A percentile compares a stretch with the other conserved stretches of the same genome.
Evolutionary conservation across 2,329 filamentous ascomycete species (phyloP).

Genomic region (Colletotrichum gloeosporioides): DNA sequence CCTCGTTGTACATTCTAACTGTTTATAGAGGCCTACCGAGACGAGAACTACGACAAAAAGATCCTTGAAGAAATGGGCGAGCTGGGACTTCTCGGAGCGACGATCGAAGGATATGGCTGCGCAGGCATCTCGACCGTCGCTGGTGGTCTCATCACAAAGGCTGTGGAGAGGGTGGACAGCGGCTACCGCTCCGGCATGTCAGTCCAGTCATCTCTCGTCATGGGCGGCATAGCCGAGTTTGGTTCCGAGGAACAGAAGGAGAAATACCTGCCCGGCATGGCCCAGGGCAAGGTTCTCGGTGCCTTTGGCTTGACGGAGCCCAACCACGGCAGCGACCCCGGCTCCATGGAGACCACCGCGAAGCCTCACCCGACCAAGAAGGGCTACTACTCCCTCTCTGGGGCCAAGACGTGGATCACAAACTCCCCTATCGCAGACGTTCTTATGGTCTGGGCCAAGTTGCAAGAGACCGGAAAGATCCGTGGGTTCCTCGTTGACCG

Average conservation of each 20-base stretch:
- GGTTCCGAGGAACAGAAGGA: conserved; percentile 89
- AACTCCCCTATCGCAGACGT: conserved; percentile 91
- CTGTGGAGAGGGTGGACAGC: conserved; percentile 89
- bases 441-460: conserved; percentile 89
- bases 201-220: conserved; percentile 89
- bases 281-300: conserved; percentile 81
- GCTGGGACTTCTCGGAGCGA: conserved; percentile 85
- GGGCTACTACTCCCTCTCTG: conserved; percentile 79
- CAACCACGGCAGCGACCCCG: conserved; percentile 91
- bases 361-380: conserved; percentile 84
- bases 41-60: conserved; percentile 84
- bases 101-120: conserved; percentile 86
- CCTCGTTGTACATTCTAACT: background rate
- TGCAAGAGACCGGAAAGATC: conserved; percentile 91
- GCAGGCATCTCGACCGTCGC: conserved; percentile 88
- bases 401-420: conserved; percentile 94
- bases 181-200: conserved; percentile 94
- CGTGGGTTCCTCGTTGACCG: conserved; percentile 91
- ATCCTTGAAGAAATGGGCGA: conserved; percentile 94
- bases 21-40: conserved; percentile 75
- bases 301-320: conserved; percentile 92
- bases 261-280: conserved; percentile 79
- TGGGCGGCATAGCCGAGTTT: conserved; percentile 91
- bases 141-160: conserved; percentile 87
- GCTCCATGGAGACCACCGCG: conserved; percentile 88